Percentiles rank a stretch among this genome's conserved stretches.
phyloP scores from a whole-genome alignment of 1,284 basidiomycete genomes.

The Apiotrichum domesticum region DNA sequence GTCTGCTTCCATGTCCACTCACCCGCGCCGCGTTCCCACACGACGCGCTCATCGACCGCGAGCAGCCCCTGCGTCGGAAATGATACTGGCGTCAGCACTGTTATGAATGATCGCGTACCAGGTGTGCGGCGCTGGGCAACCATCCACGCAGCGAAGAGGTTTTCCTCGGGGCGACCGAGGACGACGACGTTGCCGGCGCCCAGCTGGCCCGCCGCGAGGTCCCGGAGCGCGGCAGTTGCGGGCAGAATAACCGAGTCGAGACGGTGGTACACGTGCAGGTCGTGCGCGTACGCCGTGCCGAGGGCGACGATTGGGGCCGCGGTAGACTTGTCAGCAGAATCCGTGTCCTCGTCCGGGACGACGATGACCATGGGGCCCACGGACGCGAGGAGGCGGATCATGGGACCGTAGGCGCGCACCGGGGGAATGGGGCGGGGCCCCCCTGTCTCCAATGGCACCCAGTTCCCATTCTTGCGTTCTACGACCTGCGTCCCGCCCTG shows the following conservation, averaged over 20 bases:
- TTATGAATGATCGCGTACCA: slow-evolving; percentile 16
- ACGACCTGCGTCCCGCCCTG: neutral
- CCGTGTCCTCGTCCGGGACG: slow-evolving; percentile 27
- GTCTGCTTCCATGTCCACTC: slow-evolving; percentile 22
- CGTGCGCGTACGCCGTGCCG: slow-evolving; percentile 62
- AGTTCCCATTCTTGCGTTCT: neutral
- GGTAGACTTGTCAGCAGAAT: slow-evolving; percentile 28
- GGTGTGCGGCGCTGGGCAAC: slow-evolving; percentile 28
- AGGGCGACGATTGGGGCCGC: slow-evolving; percentile 44
- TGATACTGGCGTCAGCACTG: slow-evolving; percentile 20
- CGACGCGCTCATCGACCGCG: slow-evolving; percentile 22
- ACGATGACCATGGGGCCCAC: slow-evolving; percentile 55
- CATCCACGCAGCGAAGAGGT: slow-evolving; percentile 27
- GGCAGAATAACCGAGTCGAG: slow-evolving; percentile 60
- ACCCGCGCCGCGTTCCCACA: slow-evolving; percentile 41
- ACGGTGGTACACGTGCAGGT: slow-evolving; percentile 62
- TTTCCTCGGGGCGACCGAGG: slow-evolving; percentile 43
- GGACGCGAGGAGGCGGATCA: slow-evolving; percentile 59
- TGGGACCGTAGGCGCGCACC: slow-evolving; percentile 53
- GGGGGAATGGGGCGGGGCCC: slow-evolving; percentile 4
- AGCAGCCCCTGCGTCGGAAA: slow-evolving; percentile 38
- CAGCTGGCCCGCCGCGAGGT: slow-evolving; percentile 16
- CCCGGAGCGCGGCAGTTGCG: slow-evolving; percentile 48
- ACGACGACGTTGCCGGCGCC: slow-evolving; percentile 56
- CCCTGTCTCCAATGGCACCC: neutral